These are phyloP conservation scores for Fusarium setosum DNA, from an alignment of 2,329 filamentous ascomycete species.

Conservation along the genomic window DNA sequence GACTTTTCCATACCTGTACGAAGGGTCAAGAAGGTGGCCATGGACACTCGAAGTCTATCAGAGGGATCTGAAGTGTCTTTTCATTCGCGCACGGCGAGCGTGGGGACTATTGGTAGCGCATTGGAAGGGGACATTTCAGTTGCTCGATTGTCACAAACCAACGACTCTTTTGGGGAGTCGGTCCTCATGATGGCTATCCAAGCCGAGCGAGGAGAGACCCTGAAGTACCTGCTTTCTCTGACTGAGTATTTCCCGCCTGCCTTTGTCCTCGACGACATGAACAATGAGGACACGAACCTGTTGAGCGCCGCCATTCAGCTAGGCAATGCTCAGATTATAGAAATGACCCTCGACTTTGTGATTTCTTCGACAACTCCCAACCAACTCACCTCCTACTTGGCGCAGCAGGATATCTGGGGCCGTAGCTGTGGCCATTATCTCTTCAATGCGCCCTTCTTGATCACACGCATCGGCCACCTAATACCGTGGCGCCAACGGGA, in stretches of 20 bases:
- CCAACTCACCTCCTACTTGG: slow-evolving; percentile 75
- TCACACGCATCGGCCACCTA: slow-evolving; percentile 78
- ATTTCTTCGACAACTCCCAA: slow-evolving; percentile 65
- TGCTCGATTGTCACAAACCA: slow-evolving; percentile 79
- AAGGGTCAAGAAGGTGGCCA: slow-evolving; percentile 81
- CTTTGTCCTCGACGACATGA: slow-evolving; percentile 82
- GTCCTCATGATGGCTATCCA: slow-evolving; percentile 89
- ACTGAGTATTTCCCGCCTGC: slow-evolving; percentile 79
- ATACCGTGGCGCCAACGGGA: slow-evolving; percentile 92
- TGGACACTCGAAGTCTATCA: slow-evolving; percentile 91
- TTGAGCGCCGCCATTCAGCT: slow-evolving; percentile 91
- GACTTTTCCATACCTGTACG: slow-evolving; percentile 51
- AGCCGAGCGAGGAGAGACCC: slow-evolving; percentile 74
- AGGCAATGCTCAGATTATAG: slow-evolving; percentile 79
- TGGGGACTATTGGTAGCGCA: slow-evolving; percentile 77
- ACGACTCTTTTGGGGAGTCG: slow-evolving; percentile 80
- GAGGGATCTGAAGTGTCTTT: slow-evolving; percentile 87
- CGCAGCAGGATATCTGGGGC: slow-evolving; percentile 83
- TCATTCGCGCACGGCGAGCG: slow-evolving; percentile 81
- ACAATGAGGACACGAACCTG: slow-evolving; percentile 90
- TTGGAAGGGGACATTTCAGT: slow-evolving; percentile 90
- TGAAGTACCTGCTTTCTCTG: slow-evolving; percentile 84
- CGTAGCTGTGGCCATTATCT: slow-evolving; percentile 95
- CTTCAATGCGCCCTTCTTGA: slow-evolving; percentile 88
- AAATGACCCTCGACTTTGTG: slow-evolving; percentile 79